These are phyloP conservation scores for Asterophora lycoperdoides DNA, from an alignment of 768 basidiomycete genomes.

Conservation along the genomic window DNA sequence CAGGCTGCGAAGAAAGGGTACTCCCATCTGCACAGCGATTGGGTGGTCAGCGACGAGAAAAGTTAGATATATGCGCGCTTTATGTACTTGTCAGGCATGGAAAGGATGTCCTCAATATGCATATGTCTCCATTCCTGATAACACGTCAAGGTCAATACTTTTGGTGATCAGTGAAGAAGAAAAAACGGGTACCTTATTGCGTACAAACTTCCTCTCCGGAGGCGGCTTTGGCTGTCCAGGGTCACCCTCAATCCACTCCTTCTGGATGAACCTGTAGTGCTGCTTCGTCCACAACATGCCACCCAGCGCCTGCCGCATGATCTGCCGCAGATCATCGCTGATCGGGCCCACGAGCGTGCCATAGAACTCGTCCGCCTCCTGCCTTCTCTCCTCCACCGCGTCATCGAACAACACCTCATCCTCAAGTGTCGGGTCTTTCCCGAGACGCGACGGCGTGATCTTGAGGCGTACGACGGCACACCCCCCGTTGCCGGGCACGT, in stretches of 20 bases:
- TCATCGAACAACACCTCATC: slow-evolving; percentile 91
- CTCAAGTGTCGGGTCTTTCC: slow-evolving; percentile 74
- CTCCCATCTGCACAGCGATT: slow-evolving; percentile 66
- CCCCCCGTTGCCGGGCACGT: slow-evolving; percentile 89
- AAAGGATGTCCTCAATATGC: slow-evolving; percentile 92
- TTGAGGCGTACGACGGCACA: slow-evolving; percentile 94
- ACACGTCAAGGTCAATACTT: neutral
- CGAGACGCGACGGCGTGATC: slow-evolving; percentile 71
- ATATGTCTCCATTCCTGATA: slow-evolving; percentile 90
- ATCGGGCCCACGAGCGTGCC: slow-evolving; percentile 76
- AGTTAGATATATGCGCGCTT: neutral
- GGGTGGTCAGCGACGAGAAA: slow-evolving; percentile 2
- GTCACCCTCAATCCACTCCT: slow-evolving; percentile 95
- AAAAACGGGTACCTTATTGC: slow-evolving; percentile 63
- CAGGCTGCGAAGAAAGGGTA: slow-evolving; percentile 99
- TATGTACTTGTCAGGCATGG: slow-evolving; percentile 96
- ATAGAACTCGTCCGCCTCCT: slow-evolving; percentile 98
- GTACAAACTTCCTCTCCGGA: slow-evolving; percentile 75
- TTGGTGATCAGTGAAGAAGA: neutral
- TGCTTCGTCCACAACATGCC: slow-evolving; percentile 99
- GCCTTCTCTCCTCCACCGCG: slow-evolving; percentile 80
- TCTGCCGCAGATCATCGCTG: slow-evolving; percentile 89
- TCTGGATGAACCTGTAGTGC: slow-evolving; percentile 93
- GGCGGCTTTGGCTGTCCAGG: slow-evolving; percentile 94
- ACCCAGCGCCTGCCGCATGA: slow-evolving; percentile 92